These are phyloP conservation scores for Luvunga scandens DNA, from an alignment of 345 rosid species.

Conservation along the genomic window DNA sequence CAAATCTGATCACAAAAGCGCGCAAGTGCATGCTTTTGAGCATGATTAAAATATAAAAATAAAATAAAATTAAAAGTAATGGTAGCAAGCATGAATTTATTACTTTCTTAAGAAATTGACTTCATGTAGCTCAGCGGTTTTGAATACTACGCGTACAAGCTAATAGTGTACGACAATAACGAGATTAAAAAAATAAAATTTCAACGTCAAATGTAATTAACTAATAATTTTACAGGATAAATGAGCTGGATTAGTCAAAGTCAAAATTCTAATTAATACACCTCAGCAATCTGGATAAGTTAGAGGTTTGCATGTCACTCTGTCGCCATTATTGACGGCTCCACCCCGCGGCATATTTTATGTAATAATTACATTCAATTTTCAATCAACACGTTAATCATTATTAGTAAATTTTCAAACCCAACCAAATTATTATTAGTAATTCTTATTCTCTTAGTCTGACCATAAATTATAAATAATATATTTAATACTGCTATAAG, in stretches of 20 bases:
- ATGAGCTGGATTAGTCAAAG: conserved; percentile 8
- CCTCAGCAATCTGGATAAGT: background rate
- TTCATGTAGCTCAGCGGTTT: background rate
- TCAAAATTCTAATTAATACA: background rate
- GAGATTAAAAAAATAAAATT: too few relatives aligned
- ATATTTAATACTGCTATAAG: too few relatives aligned
- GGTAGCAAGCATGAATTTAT: background rate
- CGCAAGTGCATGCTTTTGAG: too few relatives aligned
- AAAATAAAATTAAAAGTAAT: too few relatives aligned
- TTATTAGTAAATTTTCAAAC: background rate
- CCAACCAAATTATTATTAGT: background rate
- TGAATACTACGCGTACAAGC: background rate
- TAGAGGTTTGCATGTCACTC: background rate
- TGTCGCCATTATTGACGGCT: conserved; percentile 1
- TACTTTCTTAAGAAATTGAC: background rate
- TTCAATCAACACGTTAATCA: background rate
- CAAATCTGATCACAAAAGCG: too few relatives aligned
- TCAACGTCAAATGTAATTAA: background rate
- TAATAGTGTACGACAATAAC: background rate
- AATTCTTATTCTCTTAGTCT: background rate
- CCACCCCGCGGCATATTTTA: background rate
- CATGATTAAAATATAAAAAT: too few relatives aligned
- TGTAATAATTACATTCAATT: background rate
- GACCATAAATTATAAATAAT: too few relatives aligned
- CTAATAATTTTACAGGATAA: background rate